A percentile compares a stretch with the other conserved stretches of the same genome.
Conservation (phyloP, 129 eudicot genomes). For the Daucus carota region DNA sequence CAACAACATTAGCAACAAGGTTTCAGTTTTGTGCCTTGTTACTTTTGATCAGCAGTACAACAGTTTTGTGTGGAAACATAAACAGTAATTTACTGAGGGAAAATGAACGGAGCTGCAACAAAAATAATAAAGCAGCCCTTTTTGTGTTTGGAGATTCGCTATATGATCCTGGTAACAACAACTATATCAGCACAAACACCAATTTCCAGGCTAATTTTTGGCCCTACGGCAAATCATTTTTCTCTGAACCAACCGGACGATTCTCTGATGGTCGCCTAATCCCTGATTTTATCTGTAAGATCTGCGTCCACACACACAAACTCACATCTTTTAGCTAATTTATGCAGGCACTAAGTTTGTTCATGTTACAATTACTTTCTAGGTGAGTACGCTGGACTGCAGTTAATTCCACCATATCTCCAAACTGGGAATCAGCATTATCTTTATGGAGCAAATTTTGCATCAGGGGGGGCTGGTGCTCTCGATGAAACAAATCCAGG, state of each 20-base stretch:
- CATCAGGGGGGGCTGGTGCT: conserved; percentile 58
- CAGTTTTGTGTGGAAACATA: neutral
- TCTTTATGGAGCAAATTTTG: conserved; percentile 48
- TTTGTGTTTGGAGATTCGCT: conserved; percentile 49
- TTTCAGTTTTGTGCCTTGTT: neutral
- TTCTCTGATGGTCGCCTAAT: conserved; percentile 60
- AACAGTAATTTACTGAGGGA: too few relatives aligned
- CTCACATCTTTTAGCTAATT: neutral
- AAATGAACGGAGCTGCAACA: neutral
- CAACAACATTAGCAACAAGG: neutral
- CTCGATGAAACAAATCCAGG: conserved; percentile 37
- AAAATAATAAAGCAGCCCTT: conserved; percentile 15
- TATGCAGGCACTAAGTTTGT: neutral
- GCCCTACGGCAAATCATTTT: conserved; percentile 49
- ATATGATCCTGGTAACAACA: conserved; percentile 51
- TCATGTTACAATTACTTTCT: neutral
- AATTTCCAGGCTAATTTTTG: conserved; percentile 34
- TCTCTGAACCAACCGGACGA: conserved; percentile 38
- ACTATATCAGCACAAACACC: conserved; percentile 36
- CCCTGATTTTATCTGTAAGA: conserved; percentile 20
- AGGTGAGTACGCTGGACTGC: conserved; percentile 42
- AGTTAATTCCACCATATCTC: conserved; percentile 39
- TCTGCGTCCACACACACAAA: neutral
- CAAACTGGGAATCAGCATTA: conserved; percentile 25
- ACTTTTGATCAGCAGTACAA: too few relatives aligned